phyloP scores from a whole-genome alignment of 148 eudicot species.

The Vaccinium myrtillus region DNA sequence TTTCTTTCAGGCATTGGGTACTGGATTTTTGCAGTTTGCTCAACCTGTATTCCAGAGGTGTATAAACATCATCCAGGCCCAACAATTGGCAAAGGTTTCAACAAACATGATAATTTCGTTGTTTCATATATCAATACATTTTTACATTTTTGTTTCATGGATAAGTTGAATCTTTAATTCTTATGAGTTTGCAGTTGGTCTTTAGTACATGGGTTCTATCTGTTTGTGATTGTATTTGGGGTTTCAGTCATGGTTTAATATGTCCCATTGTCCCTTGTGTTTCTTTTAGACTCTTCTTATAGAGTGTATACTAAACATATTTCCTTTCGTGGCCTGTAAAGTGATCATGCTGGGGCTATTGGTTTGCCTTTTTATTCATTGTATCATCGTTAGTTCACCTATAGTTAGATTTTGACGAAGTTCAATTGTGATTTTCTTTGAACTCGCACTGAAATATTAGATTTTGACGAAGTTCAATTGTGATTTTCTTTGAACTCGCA shows the following conservation, averaged over 20 bases:
- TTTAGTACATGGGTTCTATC: background rate
- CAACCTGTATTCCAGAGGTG: slow-evolving; percentile 97
- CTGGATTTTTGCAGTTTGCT: slow-evolving; percentile 88
- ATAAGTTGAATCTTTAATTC: background rate
- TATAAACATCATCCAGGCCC: slow-evolving; percentile 84
- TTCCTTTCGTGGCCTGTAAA: background rate
- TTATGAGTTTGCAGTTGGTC: background rate
- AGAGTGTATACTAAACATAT: background rate
- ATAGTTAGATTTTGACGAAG: background rate
- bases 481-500: background rate
- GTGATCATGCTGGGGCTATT: background rate
- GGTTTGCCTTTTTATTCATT: background rate
- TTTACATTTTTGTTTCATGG: background rate
- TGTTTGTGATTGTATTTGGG: background rate
- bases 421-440: background rate
- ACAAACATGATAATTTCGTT: background rate
- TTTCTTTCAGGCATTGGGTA: slow-evolving; percentile 80
- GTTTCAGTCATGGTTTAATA: background rate
- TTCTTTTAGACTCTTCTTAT: background rate
- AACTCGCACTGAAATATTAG: background rate
- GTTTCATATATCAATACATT: background rate
- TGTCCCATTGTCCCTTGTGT: background rate
- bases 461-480: background rate
- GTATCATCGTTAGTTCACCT: background rate
- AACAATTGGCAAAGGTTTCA: slow-evolving; percentile 80